phyloP scores from a whole-genome alignment of 2,329 filamentous ascomycete species.

The Claviceps sp. region DNA sequence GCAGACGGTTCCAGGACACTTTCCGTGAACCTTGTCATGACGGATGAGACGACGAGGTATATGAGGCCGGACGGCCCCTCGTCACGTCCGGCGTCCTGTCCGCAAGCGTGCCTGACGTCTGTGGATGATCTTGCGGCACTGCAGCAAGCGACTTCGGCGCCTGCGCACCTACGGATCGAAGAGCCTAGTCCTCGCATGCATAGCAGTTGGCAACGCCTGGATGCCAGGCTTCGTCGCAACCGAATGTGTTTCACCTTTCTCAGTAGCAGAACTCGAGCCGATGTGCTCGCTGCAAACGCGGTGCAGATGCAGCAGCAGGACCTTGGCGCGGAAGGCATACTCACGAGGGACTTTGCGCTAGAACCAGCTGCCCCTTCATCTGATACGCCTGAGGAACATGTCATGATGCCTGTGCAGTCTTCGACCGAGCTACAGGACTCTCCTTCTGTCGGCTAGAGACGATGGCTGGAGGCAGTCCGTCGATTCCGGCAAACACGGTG shows the following conservation, averaged over 20 bases:
- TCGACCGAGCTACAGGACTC: background rate
- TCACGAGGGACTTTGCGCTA: constrained; percentile 7
- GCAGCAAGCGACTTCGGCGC: background rate
- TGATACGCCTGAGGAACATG: background rate
- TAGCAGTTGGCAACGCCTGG: background rate
- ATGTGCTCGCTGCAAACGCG: background rate
- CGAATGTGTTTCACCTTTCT: background rate
- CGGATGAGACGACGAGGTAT: background rate
- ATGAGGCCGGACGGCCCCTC: background rate
- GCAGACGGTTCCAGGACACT: background rate
- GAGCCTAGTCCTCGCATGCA: background rate
- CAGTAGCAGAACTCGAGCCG: background rate
- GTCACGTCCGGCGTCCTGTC: background rate
- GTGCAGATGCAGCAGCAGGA: background rate
- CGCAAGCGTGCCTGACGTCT: background rate
- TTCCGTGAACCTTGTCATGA: background rate
- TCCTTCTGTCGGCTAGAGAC: background rate
- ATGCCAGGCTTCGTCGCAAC: background rate
- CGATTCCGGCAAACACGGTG: background rate
- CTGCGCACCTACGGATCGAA: background rate
- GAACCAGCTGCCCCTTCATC: background rate
- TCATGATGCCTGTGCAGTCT: background rate
- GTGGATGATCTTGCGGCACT: background rate
- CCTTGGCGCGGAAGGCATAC: constrained; percentile 1
- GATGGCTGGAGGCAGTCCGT: background rate